phyloP scores from a whole-genome alignment of 2,329 filamentous ascomycete species.

The Fusarium haematococcum region DNA sequence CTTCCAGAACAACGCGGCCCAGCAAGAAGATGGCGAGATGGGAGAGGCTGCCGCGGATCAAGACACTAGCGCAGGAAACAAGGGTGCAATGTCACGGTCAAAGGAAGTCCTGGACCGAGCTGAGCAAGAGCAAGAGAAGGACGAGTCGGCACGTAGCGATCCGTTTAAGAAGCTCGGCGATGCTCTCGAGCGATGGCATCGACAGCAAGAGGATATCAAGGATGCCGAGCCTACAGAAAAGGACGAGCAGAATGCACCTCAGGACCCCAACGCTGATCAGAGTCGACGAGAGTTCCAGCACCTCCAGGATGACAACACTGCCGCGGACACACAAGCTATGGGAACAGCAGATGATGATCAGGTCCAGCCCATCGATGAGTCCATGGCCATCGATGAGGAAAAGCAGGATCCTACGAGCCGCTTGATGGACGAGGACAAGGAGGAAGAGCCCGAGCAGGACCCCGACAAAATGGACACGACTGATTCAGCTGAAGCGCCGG shows the following conservation, averaged over 20 bases:
- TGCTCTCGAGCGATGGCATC: constrained; percentile 91
- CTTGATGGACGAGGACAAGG: constrained; percentile 67
- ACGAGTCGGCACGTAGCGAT: constrained; percentile 63
- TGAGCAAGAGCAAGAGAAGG: constrained; percentile 55
- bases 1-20: constrained; percentile 69
- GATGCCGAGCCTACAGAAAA: constrained; percentile 61
- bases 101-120: constrained; percentile 62
- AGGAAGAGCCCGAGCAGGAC: constrained; percentile 57
- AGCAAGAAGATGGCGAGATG: constrained; percentile 74
- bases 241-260: constrained; percentile 53
- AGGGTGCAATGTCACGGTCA: constrained; percentile 65
- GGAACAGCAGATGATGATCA: constrained; percentile 91
- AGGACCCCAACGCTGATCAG: constrained; percentile 67
- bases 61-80: constrained; percentile 71
- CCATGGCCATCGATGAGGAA: constrained; percentile 85
- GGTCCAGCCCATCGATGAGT: constrained; percentile 85
- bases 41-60: constrained; percentile 74
- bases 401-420: constrained; percentile 63
- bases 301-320: constrained; percentile 82
- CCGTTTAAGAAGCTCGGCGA: constrained; percentile 96
- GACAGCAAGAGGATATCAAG: constrained; percentile 85
- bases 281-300: constrained; percentile 91
- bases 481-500: constrained; percentile 49
- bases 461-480: constrained; percentile 59
- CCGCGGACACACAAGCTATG: constrained; percentile 90